Conservation (phyloP, 306 rosid species). For the Rubus idaeus region DNA sequence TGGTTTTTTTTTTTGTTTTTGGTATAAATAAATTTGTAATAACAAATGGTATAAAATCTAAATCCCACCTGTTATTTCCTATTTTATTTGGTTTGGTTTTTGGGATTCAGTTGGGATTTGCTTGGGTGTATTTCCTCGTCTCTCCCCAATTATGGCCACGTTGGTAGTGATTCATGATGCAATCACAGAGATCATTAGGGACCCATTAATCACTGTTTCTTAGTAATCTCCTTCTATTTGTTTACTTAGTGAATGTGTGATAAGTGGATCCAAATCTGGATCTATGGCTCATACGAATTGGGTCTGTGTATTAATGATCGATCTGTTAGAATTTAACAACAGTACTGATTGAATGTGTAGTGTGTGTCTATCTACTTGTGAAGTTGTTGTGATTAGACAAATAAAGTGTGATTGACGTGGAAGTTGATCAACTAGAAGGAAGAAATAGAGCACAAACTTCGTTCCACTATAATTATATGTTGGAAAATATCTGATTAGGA, state of each 20-base stretch:
- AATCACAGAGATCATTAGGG: constrained; percentile 22
- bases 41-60: constrained; percentile 13
- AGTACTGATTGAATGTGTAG: background rate
- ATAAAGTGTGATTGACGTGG: constrained; percentile 10
- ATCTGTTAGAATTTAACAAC: background rate
- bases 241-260: background rate
- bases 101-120: constrained; percentile 32
- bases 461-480: background rate
- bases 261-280: constrained; percentile 6
- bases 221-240: background rate
- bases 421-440: background rate
- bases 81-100: background rate
- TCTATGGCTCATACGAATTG: constrained; percentile 9
- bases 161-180: constrained; percentile 22
- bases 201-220: background rate
- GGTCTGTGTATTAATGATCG: constrained; percentile 1
- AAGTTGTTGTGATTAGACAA: constrained; percentile 3
- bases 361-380: constrained; percentile 1
- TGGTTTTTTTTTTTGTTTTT: background rate
- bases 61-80: constrained; percentile 14
- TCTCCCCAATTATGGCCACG: constrained; percentile 37
- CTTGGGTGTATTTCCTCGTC: constrained; percentile 29
- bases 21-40: background rate
- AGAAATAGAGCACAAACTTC: background rate
- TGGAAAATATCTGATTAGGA: background rate